Percentiles rank a stretch among this genome's conserved stretches.
phyloP scores from a whole-genome alignment of 164 flowering plant species.

The Vitis amurensis region DNA sequence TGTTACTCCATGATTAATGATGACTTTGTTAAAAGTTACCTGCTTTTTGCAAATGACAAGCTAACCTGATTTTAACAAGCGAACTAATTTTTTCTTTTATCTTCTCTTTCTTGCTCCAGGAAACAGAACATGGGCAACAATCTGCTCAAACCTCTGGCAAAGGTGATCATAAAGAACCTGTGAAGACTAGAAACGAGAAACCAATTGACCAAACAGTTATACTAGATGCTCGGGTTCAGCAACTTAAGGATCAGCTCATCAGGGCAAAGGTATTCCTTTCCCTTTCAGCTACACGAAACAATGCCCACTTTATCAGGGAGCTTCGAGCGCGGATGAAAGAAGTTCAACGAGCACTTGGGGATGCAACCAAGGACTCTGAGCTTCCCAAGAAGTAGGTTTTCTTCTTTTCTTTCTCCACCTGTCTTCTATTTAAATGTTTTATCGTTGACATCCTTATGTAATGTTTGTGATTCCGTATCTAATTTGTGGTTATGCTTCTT shows the following conservation, averaged over 20 bases:
- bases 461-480: not conserved
- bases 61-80: not conserved
- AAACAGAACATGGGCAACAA: slow-evolving; percentile 17
- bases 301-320: slow-evolving; percentile 68
- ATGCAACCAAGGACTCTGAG: slow-evolving; percentile 71
- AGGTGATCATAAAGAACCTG: slow-evolving; percentile 21
- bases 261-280: slow-evolving; percentile 70
- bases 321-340: slow-evolving; percentile 72
- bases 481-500: not conserved
- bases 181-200: slow-evolving; percentile 23
- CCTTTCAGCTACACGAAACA: slow-evolving; percentile 60
- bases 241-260: slow-evolving; percentile 78
- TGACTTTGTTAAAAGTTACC: no score
- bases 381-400: slow-evolving; percentile 61
- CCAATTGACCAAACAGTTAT: slow-evolving; percentile 28
- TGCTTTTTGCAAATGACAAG: not conserved
- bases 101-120: slow-evolving; percentile 29
- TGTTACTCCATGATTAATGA: no score
- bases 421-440: not conserved
- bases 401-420: not conserved
- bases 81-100: not conserved
- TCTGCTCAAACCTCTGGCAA: slow-evolving; percentile 22
- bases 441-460: no score
- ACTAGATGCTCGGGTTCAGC: slow-evolving; percentile 59
- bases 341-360: slow-evolving; percentile 66